Percentiles rank a stretch among this genome's conserved stretches.
phyloP scores from a whole-genome alignment of 495 filamentous ascomycete genomes.

The Aspergillus nidulans region DNA sequence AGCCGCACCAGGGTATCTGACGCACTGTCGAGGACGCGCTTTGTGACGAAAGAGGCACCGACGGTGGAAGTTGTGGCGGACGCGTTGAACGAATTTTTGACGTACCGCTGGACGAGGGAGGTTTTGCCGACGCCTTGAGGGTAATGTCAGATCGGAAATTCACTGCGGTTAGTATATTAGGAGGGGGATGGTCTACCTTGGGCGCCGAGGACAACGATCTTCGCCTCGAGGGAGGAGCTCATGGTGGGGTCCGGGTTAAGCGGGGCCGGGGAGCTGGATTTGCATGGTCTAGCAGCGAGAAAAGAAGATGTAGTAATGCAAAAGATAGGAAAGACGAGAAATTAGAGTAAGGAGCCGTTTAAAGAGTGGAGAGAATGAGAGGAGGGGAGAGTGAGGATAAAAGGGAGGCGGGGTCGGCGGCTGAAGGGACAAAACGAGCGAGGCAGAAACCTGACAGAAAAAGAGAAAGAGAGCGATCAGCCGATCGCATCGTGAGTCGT shows the following conservation, averaged over 20 bases:
- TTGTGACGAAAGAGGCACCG: slow-evolving; percentile 91
- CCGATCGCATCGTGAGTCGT: slow-evolving; percentile 7
- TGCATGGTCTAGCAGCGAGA: slow-evolving; percentile 27
- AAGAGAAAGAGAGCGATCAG: slow-evolving; percentile 9
- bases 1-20: slow-evolving; percentile 74
- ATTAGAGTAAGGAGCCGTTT: not conserved
- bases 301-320: not conserved
- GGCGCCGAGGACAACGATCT: slow-evolving; percentile 84
- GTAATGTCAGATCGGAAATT: not conserved
- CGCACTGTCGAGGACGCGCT: slow-evolving; percentile 81
- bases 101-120: slow-evolving; percentile 80
- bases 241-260: slow-evolving; percentile 41
- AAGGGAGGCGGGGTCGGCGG: not conserved
- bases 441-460: not conserved
- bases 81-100: slow-evolving; percentile 72
- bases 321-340: not conserved
- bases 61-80: slow-evolving; percentile 71
- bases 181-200: slow-evolving; percentile 49
- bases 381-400: not conserved
- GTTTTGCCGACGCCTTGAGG: slow-evolving; percentile 84
- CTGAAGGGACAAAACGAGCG: slow-evolving; percentile 1
- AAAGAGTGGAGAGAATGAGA: not conserved
- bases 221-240: slow-evolving; percentile 80
- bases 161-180: not conserved
- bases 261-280: slow-evolving; percentile 26